Evolutionary conservation across 2,329 filamentous ascomycete species (phyloP).

Genomic region (Nigrograna mackinnonii): DNA sequence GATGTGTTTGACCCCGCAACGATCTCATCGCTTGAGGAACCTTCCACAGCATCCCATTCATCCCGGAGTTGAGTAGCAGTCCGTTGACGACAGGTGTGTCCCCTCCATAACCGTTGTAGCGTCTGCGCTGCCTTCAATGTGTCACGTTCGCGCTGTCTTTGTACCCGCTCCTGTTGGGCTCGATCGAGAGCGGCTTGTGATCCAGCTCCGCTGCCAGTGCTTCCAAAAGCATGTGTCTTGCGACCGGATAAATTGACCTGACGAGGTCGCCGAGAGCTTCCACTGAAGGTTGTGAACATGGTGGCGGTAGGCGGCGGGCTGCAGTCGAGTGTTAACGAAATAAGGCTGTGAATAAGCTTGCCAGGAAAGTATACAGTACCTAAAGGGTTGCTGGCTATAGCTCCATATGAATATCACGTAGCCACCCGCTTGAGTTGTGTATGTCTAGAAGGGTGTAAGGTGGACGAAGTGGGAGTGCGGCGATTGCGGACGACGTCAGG

Average conservation of each 20-base stretch:
- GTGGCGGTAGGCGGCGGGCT: conserved; percentile 7
- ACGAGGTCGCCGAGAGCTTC: conserved; percentile 79
- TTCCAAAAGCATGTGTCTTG: conserved; percentile 75
- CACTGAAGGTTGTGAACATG: conserved; percentile 94
- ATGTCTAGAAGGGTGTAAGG: neutral
- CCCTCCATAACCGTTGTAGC: conserved; percentile 84
- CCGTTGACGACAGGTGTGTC: conserved; percentile 65
- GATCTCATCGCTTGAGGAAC: conserved; percentile 22
- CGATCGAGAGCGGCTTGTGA: conserved; percentile 79
- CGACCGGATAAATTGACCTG: conserved; percentile 95
- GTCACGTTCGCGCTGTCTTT: conserved; percentile 79
- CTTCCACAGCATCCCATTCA: conserved; percentile 35
- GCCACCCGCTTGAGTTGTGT: neutral
- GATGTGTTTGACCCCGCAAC: conserved; percentile 12
- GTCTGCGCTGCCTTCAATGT: conserved; percentile 71
- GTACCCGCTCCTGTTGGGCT: conserved; percentile 82
- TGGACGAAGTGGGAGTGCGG: neutral
- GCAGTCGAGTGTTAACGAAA: neutral
- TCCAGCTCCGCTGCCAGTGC: conserved; percentile 60
- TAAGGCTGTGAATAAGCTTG: neutral
- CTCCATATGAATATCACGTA: neutral
- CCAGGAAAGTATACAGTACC: neutral
- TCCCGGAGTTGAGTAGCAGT: conserved; percentile 58
- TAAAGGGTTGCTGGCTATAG: neutral
- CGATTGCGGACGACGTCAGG: neutral